Base-by-base conservation (phyloP, 2,329 filamentous ascomycete genomes). In the Pseudogymnoascus sp. region DNA sequence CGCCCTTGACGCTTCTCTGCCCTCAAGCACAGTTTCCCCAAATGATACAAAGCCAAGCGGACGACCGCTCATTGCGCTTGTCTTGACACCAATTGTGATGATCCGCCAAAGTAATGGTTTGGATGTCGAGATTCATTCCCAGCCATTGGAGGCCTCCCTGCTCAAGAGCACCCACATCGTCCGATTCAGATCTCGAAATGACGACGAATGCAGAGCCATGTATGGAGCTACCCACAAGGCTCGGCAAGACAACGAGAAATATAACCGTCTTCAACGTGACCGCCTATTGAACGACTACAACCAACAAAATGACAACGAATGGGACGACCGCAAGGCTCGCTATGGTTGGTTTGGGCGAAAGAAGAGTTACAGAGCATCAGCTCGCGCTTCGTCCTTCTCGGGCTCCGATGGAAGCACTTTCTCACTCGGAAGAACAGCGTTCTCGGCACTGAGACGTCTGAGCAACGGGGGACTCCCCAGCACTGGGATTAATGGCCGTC, bases 51-150 rank as follows among this genome's bases (percentile, higher is more conserved):
- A 52, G n/a, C 27, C 45, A 18, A 65, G 70, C 12, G 75, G 77
- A 60, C 69, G 67, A 36, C 83, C 83, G 3, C 73, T 87, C 18
- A 77, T 87, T 45, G 89, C 88, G 5, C 83, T 97, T 35, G 91
- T 96, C 70, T 84, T 99, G 42, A 97, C 93, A 0, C 94, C 94
- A 0, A 79, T 96, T 37, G 93, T 97, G 6, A 88, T 92, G 67
- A 86, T 97, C 64, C 86, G 93, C 65, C 88, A 93, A 70, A 94
- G 92, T 69, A 99, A 92, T 21, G 90, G 89, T 3, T 84, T 99
- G 33, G 94, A 99, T 72, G 90, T 99, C 61, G 94, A 95, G 67
- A 90, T 99, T 66, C 88, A 92, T 59, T 97, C 93, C 5, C 90
- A 90, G 1, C 88, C 92, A 27, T 88, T 89, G 5, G 72, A 80